A percentile compares a stretch with the other conserved stretches of the same genome.
Conservation (phyloP, 306 rosid genomes). For the Cyamopsis tetragonoloba region DNA sequence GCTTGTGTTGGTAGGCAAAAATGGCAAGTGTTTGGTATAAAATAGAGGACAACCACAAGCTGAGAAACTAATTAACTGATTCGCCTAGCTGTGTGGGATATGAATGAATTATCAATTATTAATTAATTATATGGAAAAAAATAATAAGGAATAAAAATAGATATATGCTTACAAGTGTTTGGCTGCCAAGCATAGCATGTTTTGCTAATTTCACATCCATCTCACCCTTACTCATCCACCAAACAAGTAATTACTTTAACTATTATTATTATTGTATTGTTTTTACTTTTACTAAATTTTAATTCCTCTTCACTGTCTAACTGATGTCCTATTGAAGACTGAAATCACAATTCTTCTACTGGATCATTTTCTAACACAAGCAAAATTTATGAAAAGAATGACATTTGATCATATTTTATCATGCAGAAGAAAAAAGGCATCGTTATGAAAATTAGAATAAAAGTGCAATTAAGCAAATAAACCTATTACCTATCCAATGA, state of each 20-base stretch:
- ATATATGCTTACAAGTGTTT: slow-evolving; percentile 35
- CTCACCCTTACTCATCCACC: not conserved
- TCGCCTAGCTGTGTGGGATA: slow-evolving; percentile 11
- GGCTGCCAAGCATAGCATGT: not conserved
- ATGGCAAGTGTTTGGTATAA: not conserved
- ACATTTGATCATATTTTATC: too few relatives aligned
- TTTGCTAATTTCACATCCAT: not conserved
- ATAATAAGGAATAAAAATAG: slow-evolving; percentile 17
- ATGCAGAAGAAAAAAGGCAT: too few relatives aligned
- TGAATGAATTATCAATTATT: too few relatives aligned
- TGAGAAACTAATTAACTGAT: slow-evolving; percentile 10
- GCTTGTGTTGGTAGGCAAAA: not conserved
- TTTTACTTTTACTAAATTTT: not conserved
- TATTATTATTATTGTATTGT: not conserved
- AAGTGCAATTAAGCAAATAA: not conserved
- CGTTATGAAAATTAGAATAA: too few relatives aligned
- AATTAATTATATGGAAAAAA: not conserved
- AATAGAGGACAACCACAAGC: slow-evolving; percentile 15
- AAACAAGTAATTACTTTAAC: not conserved
- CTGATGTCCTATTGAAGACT: too few relatives aligned
- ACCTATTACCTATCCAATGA: too few relatives aligned
- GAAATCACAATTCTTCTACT: too few relatives aligned
- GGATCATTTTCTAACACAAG: too few relatives aligned
- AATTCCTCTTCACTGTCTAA: too few relatives aligned
- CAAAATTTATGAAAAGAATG: too few relatives aligned